Evolutionary conservation across 345 rosid species (phyloP).

Genomic region (Eucalyptus curtisii): DNA sequence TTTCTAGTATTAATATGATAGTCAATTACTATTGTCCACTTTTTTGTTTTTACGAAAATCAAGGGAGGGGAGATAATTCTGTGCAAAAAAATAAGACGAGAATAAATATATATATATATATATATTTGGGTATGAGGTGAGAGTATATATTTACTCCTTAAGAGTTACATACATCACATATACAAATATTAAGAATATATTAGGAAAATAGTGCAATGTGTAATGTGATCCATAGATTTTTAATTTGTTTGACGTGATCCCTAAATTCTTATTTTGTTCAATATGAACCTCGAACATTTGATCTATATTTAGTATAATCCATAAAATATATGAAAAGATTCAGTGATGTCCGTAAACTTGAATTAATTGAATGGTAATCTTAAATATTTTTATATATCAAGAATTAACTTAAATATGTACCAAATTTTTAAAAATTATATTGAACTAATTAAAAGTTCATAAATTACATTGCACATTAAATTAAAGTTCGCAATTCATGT

Average conservation of each 20-base stretch:
- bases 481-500: too few species aligned
- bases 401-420: too few species aligned
- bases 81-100: too few species aligned
- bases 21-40: background rate
- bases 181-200: background rate
- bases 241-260: rapidly evolving
- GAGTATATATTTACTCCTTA: background rate
- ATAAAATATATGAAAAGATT: rapidly evolving
- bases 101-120: too few species aligned
- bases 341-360: too few species aligned
- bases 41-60: background rate
- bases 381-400: too few species aligned
- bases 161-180: background rate
- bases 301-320: too few species aligned
- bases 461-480: too few species aligned
- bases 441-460: too few species aligned
- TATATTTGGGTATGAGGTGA: too few species aligned
- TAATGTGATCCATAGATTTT: rapidly evolving
- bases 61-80: background rate
- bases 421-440: rapidly evolving
- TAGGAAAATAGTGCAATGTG: background rate
- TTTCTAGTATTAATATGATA: too few species aligned
- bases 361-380: rapidly evolving
- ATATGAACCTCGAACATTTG: rapidly evolving
- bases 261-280: rapidly evolving